Evolutionary conservation across 768 basidiomycete species (phyloP), one percentile per base, ranked within the genome.

Genomic region (Collybiopsis confluens): DNA sequence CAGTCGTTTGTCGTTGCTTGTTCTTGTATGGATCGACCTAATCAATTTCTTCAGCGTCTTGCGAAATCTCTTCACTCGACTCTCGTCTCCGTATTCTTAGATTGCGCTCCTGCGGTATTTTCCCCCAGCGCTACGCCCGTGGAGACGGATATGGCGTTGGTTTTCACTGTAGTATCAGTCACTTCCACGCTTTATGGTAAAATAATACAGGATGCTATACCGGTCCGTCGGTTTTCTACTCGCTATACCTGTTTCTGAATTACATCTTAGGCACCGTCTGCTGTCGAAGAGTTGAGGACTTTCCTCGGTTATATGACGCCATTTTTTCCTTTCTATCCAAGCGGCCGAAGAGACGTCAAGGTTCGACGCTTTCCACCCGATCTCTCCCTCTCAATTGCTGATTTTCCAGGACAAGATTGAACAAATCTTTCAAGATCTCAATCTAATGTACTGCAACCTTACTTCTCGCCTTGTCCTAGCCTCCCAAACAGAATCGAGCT

Each of bases 41-140:
- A 18, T 49, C 21, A 6, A 59, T 41, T n/a, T 42, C 42, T 55
- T 16, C 58, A 90, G 88, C 80, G 79, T 65, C 72, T 97, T 24
- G 82, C 88, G 54, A 77, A 79, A 49, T 80, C 85, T 13, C 68
- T 98, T n/a, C 82, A 93, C 60, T 77, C 92, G 2, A 85, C 85
- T 9, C 72, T 98, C 10, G 71, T 92, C 2, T 85, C 92, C 20
- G 85, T 89, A 1, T 91, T 92, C 68, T 80, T 98, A 20, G 95
- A 98, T 65, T 82, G 83, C 58, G 91, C 92, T 3, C 91, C 95
- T 1, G 64, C 80, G 13, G 89, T 88, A 1, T 95, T 96, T 68
- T 78, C 85, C 3, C 87, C 90, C 0, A 79, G 77, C 58, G 70
- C 70, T n/a, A 75, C 62, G 27, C 80, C 83, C 2, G 66, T 80